Base-by-base conservation (phyloP, 2,329 filamentous ascomycete species). In the Colletotrichum sp. region DNA sequence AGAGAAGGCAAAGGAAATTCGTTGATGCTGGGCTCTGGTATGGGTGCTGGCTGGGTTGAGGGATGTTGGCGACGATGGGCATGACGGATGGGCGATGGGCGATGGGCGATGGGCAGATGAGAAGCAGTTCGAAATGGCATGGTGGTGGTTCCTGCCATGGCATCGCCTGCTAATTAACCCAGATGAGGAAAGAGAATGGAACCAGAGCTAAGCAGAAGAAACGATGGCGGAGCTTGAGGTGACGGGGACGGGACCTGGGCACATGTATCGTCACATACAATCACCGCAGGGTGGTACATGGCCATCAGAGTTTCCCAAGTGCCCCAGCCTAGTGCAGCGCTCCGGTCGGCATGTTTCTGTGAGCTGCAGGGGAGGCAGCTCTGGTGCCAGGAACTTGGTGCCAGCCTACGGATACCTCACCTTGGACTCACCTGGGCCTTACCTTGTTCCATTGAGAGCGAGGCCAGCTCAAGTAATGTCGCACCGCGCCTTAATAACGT, bases 331-430 rank as follows among this genome's bases (percentile, higher is more conserved):
- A 66, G 55, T 21, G 52, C 43, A 48, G 43, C n/a, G 43, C 52
- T 48, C 38, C 59, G 38, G 59, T 70, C 71, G 66, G 66, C 67
- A 71, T 36, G 66, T 59, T 70, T 70, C 66, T 63, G 65, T 34
- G 55, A 59, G 58, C 38, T 43, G 56, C 61, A 74, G 72, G 61
- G 61, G 32, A 52, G 59, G 26, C 66, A 70, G 66, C 58, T 55
- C 30, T 24, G 43, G 32, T 65, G 71, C 43, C 71, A 65, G 71
- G 67, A 34, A 61, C 43, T 73, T 73, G 71, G 38, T 69, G 28
- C 36, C 36, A 34, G 34, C 34, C 34, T 16, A 36, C 14, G 14
- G 14, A 36, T 16, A 36, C 34, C 34, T 69, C 66, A 69, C 66
- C 66, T 56, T 36, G 21, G 66, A 24, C 66, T 69, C 66, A 69